Percentiles rank a stretch among this genome's conserved stretches.
Conservation (phyloP, 2,329 filamentous ascomycete species). For the Fusarium chlamydosporum region DNA sequence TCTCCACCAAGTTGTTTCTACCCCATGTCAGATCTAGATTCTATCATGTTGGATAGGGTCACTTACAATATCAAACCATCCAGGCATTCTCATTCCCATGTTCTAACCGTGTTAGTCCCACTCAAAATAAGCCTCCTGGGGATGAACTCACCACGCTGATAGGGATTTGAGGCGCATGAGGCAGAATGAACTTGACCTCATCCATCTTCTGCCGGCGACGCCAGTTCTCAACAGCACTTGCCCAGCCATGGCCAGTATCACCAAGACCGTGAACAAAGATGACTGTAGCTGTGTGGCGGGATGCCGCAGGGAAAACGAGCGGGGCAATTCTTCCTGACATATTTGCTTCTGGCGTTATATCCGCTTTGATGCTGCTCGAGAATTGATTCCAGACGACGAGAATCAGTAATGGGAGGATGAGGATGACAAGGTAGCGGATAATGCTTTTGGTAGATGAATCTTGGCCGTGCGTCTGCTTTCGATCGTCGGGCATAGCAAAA, state of each 20-base stretch:
- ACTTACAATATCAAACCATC: slow-evolving; percentile 85
- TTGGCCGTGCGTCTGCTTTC: slow-evolving; percentile 26
- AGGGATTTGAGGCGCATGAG: slow-evolving; percentile 88
- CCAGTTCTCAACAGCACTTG: slow-evolving; percentile 88
- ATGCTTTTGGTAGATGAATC: slow-evolving; percentile 10
- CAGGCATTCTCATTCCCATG: slow-evolving; percentile 74
- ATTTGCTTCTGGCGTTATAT: slow-evolving; percentile 4
- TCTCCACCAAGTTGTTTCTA: slow-evolving; percentile 56
- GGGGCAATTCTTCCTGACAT: slow-evolving; percentile 58
- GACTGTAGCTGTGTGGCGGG: slow-evolving; percentile 90
- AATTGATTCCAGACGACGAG: slow-evolving; percentile 17
- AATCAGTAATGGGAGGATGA: slow-evolving; percentile 22
- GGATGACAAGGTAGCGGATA: slow-evolving; percentile 32
- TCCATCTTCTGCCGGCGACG: slow-evolving; percentile 83
- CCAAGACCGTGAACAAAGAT: slow-evolving; percentile 95
- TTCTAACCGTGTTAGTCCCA: slow-evolving; percentile 45
- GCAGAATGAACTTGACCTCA: slow-evolving; percentile 94
- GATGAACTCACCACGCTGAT: slow-evolving; percentile 72
- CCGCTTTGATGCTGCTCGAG: neutral
- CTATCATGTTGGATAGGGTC: neutral
- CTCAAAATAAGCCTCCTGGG: neutral
- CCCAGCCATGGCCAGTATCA: slow-evolving; percentile 85
- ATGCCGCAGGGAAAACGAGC: slow-evolving; percentile 82
- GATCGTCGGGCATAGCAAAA: slow-evolving; percentile 33
- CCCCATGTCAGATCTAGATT: slow-evolving; percentile 5